These are phyloP conservation scores for Suhomyces maxii DNA, from an alignment of 1,139 yeast genomes.

Conservation along the genomic window DNA sequence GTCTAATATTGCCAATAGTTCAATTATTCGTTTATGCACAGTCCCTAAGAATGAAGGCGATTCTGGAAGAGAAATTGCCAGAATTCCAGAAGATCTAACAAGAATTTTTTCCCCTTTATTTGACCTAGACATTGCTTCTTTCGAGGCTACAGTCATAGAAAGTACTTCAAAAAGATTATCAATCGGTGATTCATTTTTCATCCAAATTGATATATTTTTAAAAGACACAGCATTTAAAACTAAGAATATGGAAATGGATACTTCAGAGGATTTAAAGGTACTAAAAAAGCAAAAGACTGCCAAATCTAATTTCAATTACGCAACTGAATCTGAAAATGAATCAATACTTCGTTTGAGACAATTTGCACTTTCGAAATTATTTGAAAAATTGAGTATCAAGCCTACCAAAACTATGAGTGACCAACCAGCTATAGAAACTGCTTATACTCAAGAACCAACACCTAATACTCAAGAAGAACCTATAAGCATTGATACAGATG, in stretches of 20 bases:
- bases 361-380: conserved; percentile 55
- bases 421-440: not conserved
- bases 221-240: conserved; percentile 49
- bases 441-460: not conserved
- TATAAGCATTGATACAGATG: conserved; percentile 11
- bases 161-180: conserved; percentile 56
- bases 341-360: conserved; percentile 54
- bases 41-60: conserved; percentile 20
- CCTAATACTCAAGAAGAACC: conserved; percentile 4
- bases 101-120: conserved; percentile 66
- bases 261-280: conserved; percentile 5
- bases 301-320: conserved; percentile 22
- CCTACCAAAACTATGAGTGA: conserved; percentile 13
- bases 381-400: conserved; percentile 42
- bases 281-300: conserved; percentile 16
- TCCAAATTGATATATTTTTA: conserved; percentile 64
- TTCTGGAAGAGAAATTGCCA: conserved; percentile 63
- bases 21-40: conserved; percentile 37
- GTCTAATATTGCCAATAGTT: conserved; percentile 15
- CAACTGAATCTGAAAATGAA: conserved; percentile 58
- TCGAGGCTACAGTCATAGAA: conserved; percentile 61
- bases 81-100: conserved; percentile 74
- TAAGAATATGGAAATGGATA: conserved; percentile 8
- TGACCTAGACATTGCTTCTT: conserved; percentile 54
- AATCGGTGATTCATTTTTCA: conserved; percentile 69